Base-by-base conservation (phyloP, 2,329 filamentous ascomycete genomes). In the Hypomyces rosellus region DNA sequence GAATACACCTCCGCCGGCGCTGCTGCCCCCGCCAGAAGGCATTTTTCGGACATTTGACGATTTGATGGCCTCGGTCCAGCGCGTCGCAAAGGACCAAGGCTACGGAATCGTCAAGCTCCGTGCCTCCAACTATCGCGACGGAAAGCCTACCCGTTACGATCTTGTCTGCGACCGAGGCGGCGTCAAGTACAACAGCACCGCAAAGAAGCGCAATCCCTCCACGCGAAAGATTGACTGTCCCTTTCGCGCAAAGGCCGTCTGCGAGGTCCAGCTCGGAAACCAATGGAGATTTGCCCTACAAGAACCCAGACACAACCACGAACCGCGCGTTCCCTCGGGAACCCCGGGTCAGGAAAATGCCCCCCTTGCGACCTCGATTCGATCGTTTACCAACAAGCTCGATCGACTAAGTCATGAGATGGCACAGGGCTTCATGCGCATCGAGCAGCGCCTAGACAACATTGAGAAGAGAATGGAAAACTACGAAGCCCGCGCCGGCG, bases 281-380 rank as follows among this genome's bases (percentile, higher is more conserved):
- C 79, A 82, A 64, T 83, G 80, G 80, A 77, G 80, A n/a, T 83
- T 83, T 55, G 76, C 75, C 7, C 74, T 83, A 11, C 80, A 82
- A 53, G 77, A 81, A 50, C 64, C 72, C n/a, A 71, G 78, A 13
- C 80, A 83, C 61, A 83, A 83, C 63, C 80, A 83, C 61, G 80
- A 82, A 57, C 75, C 80, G 33, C 76, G 80, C 52, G 67, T 80
- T 45, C 72, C 77, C 8, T 74, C 77, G 15, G 76, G 74, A 34
- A 71, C 73, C 1, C 74, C 77, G 1, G 77, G 78, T 22, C 75
- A 80, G 53, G 79, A 82, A 60, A 79, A 77, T 59, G 76, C 78
- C 4, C 78, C 79, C 1, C 69, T 81, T 52, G 75, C 76, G 2
- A 80, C 81, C 58, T 79, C 73, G 46, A 74, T 83, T 34, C 74